Evolutionary conservation across 2,329 filamentous ascomycete genomes (phyloP).

Genomic region (Hymenoscyphus fructigenus): DNA sequence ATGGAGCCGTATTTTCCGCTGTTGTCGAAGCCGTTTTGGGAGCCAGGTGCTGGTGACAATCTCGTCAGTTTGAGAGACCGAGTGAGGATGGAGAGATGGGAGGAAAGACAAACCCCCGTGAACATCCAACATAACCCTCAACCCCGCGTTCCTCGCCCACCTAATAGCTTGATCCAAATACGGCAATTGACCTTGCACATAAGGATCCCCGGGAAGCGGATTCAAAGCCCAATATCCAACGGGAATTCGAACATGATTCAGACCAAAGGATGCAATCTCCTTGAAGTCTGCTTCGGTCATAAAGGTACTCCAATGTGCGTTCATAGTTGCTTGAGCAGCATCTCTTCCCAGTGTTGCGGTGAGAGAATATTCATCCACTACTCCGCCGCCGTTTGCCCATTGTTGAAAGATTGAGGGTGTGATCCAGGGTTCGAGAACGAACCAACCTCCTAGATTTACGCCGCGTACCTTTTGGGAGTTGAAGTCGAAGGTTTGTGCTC

Average conservation of each 20-base stretch:
- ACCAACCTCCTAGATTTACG: conserved; percentile 60
- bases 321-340: conserved; percentile 45
- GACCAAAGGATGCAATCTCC: conserved; percentile 44
- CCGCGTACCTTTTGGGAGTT: conserved; percentile 56
- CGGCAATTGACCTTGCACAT: conserved; percentile 59
- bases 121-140: conserved; percentile 67
- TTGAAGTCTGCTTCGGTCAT: conserved; percentile 44
- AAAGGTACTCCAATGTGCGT: conserved; percentile 59
- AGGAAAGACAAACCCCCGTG: conserved; percentile 55
- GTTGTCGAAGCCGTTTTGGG: conserved; percentile 69
- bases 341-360: conserved; percentile 47
- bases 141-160: conserved; percentile 56
- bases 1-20: conserved; percentile 52
- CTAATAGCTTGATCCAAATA: conserved; percentile 56
- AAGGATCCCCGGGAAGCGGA: conserved; percentile 54
- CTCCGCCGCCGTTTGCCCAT: conserved; percentile 33
- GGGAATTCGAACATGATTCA: conserved; percentile 65
- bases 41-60: conserved; percentile 48
- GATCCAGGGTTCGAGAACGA: conserved; percentile 47
- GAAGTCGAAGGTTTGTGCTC: conserved; percentile 50
- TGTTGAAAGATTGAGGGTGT: conserved; percentile 53
- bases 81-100: not conserved
- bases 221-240: conserved; percentile 65
- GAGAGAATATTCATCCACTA: conserved; percentile 38
- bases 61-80: not conserved